Conservation (phyloP, 495 filamentous ascomycete genomes). For the Delitschia confertaspora region DNA sequence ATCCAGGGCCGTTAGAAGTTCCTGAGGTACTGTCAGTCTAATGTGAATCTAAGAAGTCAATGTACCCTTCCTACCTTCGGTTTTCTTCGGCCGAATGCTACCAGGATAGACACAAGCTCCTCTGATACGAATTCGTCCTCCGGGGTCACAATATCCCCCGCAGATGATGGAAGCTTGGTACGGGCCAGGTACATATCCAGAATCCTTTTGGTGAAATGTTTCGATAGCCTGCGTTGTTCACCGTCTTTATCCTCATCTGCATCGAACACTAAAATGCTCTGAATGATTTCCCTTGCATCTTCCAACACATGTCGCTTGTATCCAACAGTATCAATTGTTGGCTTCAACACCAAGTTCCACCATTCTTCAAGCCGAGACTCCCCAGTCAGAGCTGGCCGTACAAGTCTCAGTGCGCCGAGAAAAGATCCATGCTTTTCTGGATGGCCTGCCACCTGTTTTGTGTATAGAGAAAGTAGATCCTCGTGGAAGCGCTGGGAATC, state of each 20-base stretch:
- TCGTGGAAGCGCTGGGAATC: conserved; percentile 56
- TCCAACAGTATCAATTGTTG: conserved; percentile 47
- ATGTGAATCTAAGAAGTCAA: conserved; percentile 1
- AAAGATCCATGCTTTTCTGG: conserved; percentile 52
- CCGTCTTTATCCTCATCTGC: conserved; percentile 43
- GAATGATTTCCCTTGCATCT: conserved; percentile 49
- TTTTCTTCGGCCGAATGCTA: conserved; percentile 55
- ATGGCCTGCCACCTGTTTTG: conserved; percentile 45
- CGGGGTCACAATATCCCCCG: conserved; percentile 36
- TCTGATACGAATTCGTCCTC: conserved; percentile 42
- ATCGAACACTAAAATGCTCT: conserved; percentile 50
- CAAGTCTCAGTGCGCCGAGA: conserved; percentile 47
- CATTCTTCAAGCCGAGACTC: conserved; percentile 50
- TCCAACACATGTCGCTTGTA: conserved; percentile 50
- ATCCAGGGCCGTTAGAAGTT: conserved; percentile 52
- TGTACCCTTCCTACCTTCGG: conserved; percentile 47
- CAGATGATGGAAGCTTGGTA: conserved; percentile 36
- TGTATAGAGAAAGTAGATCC: conserved; percentile 53
- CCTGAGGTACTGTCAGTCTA: conserved; percentile 37
- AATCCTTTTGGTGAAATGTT: conserved; percentile 44
- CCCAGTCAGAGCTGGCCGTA: conserved; percentile 50
- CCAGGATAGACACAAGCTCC: conserved; percentile 43
- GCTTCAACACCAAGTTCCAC: conserved; percentile 56
- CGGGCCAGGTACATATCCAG: conserved; percentile 52
- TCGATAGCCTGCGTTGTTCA: conserved; percentile 37